Conservation (phyloP, 306 rosid genomes). For the Bauhinia variegata region DNA sequence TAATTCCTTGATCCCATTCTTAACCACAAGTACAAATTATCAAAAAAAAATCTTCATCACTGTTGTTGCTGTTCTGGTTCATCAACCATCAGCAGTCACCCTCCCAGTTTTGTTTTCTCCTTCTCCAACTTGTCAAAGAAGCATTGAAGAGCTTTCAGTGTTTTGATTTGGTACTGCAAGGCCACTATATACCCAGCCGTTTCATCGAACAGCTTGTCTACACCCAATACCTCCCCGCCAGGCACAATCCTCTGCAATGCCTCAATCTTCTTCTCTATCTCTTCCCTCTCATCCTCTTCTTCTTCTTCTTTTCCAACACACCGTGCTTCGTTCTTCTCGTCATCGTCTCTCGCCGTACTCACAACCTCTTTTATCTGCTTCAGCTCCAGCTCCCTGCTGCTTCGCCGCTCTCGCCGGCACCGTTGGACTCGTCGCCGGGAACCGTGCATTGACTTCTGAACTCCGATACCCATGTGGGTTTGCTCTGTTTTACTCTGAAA, state of each 20-base stretch:
- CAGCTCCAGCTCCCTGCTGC: background rate
- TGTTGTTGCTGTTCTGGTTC: too few relatives aligned
- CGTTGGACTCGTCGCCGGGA: conserved; percentile 26
- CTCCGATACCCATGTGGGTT: conserved; percentile 26
- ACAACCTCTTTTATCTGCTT: conserved; percentile 7
- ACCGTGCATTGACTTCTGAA: conserved; percentile 41
- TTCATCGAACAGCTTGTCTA: conserved; percentile 81
- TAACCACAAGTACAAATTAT: conserved; percentile 28
- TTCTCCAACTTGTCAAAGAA: conserved; percentile 69
- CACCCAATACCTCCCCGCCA: conserved; percentile 68
- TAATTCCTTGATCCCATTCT: conserved; percentile 41
- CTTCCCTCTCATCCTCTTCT: conserved; percentile 57
- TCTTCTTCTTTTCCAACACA: background rate
- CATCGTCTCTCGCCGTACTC: background rate
- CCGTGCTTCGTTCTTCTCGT: background rate
- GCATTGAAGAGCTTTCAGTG: conserved; percentile 62
- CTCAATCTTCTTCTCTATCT: conserved; percentile 74
- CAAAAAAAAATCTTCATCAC: background rate
- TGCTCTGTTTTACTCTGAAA: conserved; percentile 43
- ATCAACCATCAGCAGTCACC: conserved; percentile 37
- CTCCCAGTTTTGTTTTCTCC: conserved; percentile 71
- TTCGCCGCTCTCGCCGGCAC: background rate
- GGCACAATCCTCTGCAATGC: conserved; percentile 93
- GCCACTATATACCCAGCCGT: conserved; percentile 82
- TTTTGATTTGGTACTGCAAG: conserved; percentile 74